Percentiles rank a stretch among this genome's conserved stretches.
Evolutionary conservation across 352 stramenopile species (phyloP).

Genomic region (Phytopythium montanum): DNA sequence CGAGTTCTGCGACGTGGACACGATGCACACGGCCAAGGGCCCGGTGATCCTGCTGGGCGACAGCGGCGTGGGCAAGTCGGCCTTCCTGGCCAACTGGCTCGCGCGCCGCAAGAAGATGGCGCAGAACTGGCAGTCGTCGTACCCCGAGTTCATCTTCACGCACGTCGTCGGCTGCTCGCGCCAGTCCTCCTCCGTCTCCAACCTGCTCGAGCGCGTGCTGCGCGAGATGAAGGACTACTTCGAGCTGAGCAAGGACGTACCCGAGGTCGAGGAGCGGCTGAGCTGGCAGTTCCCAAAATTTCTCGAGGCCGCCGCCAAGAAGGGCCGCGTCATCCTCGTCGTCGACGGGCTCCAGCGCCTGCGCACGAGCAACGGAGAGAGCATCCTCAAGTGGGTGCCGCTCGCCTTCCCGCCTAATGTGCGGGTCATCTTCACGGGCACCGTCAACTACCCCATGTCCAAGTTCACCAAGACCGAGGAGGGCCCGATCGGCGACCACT

Average conservation of each 20-base stretch:
- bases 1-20: slow-evolving; percentile 83
- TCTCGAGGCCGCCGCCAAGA: slow-evolving; percentile 86
- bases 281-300: slow-evolving; percentile 91
- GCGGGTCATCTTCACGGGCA: slow-evolving; percentile 79
- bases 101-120: slow-evolving; percentile 83
- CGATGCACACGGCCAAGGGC: slow-evolving; percentile 75
- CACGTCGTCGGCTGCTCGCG: slow-evolving; percentile 88
- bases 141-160: slow-evolving; percentile 88
- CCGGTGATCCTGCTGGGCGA: slow-evolving; percentile 75
- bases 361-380: slow-evolving; percentile 82
- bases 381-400: slow-evolving; percentile 90
- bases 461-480: slow-evolving; percentile 32
- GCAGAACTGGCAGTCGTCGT: slow-evolving; percentile 78
- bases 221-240: slow-evolving; percentile 91
- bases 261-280: slow-evolving; percentile 81
- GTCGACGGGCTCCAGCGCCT: slow-evolving; percentile 89
- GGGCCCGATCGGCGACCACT: slow-evolving; percentile 38
- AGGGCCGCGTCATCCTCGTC: slow-evolving; percentile 87
- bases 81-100: slow-evolving; percentile 82
- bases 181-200: slow-evolving; percentile 83
- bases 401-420: slow-evolving; percentile 86
- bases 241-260: slow-evolving; percentile 83
- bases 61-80: slow-evolving; percentile 66
- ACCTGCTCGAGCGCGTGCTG: slow-evolving; percentile 84
- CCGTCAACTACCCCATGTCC: slow-evolving; percentile 40